Percentiles rank a stretch among this genome's conserved stretches.
phyloP scores from a whole-genome alignment of 495 filamentous ascomycete species.

The Lophium mytilinum region DNA sequence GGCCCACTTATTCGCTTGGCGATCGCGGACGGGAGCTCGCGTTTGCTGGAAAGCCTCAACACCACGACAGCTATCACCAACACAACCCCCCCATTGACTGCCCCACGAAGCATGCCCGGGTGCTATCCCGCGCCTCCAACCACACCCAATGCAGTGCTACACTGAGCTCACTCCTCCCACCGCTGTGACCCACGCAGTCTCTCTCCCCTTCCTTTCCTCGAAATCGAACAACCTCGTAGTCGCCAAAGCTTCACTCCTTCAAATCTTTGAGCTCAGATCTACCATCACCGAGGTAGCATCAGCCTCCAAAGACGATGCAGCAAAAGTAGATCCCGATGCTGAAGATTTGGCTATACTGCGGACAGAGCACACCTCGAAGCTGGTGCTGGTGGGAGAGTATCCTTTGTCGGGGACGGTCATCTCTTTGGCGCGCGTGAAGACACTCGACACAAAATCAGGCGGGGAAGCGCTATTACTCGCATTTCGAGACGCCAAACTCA shows the following conservation, averaged over 20 bases:
- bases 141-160: constrained; percentile 63
- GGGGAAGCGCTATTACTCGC: constrained; percentile 78
- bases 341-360: constrained; percentile 34
- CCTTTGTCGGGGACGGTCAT: constrained; percentile 73
- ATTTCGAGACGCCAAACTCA: constrained; percentile 83
- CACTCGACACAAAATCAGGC: constrained; percentile 60
- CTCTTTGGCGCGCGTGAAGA: constrained; percentile 68
- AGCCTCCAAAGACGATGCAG: constrained; percentile 23
- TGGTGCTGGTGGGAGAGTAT: constrained; percentile 82
- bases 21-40: neutral
- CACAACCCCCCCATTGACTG: neutral
- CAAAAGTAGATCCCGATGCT: constrained; percentile 13
- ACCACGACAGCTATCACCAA: neutral
- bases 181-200: constrained; percentile 81
- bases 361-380: constrained; percentile 57
- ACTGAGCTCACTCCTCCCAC: constrained; percentile 87
- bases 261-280: constrained; percentile 62
- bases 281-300: constrained; percentile 25
- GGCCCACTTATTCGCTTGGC: neutral
- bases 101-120: constrained; percentile 4
- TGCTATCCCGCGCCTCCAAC: neutral
- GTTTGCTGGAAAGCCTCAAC: neutral
- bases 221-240: constrained; percentile 77
- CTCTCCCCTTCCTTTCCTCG: constrained; percentile 65
- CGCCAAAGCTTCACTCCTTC: constrained; percentile 81